Base-by-base conservation (phyloP, 2,329 filamentous ascomycete genomes). In the Sporothrix inflata region DNA sequence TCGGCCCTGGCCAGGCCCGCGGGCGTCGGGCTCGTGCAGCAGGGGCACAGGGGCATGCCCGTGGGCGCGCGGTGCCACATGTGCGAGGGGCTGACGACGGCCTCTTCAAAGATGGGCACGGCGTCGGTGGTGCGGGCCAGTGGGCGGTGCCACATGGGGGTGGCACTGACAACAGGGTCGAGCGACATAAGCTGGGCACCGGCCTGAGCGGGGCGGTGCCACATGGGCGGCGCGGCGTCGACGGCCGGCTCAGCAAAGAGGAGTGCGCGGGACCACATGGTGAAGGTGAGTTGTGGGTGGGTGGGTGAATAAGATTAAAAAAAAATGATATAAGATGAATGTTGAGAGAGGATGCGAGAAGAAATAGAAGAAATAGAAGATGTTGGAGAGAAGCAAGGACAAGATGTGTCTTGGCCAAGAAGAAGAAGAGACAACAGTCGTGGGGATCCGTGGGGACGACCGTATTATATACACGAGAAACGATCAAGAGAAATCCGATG, bases 61-160 rank as follows among this genome's bases (percentile, higher is more conserved):
- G 72, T 73, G 16, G 57, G 65, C 7, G 69, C 47, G 24, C 72
- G 72, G 70, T 71, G 47, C 72, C 72, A 73, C 72, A 73, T 73
- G 27, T 71, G 65, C 24, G 70, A 68, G 12, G 63, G 57, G 34
- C 70, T 71, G 63, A 57, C 24, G 21, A 61, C 65, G 19, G 72
- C 65, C 40, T 70, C 72, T 24, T 73, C 70, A 34, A 73, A 73
- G 57, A 73, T 73, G 40, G 70, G 72, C 45, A 72, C 71, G 42
- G 71, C 66, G n/a, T 72, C 65, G 30, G 53, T 34, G n/a, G 66
- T n/a, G 27, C 30, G 30, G n/a, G 49, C 24, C 65, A 65, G 34
- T 1, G 72, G 72, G 51, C 70, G 69, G 57, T 72, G 47, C 72
- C 72, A 73, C 72, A 73, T 72, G n/a, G 72, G 70, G 40, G 57